Conservation (phyloP, 139 green algal species). For the Desmodesmus armatus region DNA sequence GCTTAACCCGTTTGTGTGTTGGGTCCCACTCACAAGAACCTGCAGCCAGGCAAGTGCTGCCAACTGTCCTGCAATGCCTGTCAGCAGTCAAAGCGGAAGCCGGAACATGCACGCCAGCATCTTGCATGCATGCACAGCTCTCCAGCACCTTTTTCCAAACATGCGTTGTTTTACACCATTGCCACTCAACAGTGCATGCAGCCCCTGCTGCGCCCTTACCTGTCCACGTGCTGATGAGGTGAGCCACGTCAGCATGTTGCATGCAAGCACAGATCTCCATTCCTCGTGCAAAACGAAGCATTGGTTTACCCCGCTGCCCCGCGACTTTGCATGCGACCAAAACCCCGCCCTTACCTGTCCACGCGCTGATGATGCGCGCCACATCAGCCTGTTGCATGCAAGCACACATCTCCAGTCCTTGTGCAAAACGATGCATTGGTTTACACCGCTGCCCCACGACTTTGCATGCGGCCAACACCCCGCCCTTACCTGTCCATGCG, state of each 20-base stretch:
- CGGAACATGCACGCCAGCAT: constrained; percentile 58
- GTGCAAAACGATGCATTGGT: no score
- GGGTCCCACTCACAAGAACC: no score
- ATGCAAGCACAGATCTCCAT: constrained; percentile 28
- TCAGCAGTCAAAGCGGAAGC: no score
- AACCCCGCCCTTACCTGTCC: constrained; percentile 59
- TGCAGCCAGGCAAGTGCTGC: no score
- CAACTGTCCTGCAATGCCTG: no score
- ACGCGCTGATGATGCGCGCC: constrained; percentile 61
- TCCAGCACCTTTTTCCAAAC: no score
- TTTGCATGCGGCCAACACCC: background rate
- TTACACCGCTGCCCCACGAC: no score
- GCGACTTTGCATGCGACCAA: no score
- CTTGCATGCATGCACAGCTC: constrained; percentile 24
- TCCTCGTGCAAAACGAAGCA: no score
- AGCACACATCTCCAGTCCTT: no score
- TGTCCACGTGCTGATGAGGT: constrained; percentile 62
- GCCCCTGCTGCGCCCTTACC: constrained; percentile 1
- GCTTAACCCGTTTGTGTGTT: no score
- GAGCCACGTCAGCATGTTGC: constrained; percentile 53
- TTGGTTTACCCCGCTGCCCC: no score
- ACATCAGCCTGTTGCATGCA: constrained; percentile 63
- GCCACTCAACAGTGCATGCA: background rate
- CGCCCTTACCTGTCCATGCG: constrained; percentile 55
- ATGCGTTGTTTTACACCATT: background rate